Percentiles rank a stretch among this genome's conserved stretches.
These are phyloP conservation scores for Trichosanthes cucumerina DNA, from an alignment of 306 rosid genomes.

Conservation along the genomic window DNA sequence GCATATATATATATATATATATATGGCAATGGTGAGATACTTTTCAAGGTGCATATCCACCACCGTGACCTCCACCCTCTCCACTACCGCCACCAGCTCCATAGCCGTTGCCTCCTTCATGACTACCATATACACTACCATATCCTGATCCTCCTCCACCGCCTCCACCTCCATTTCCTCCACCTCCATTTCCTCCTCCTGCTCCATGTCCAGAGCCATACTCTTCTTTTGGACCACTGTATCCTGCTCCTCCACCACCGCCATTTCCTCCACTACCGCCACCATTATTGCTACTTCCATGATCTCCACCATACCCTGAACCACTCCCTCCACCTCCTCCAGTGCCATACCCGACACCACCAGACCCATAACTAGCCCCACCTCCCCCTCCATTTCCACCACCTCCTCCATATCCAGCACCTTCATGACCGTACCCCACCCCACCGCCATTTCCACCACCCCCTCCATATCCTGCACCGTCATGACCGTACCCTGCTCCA, in stretches of 20 bases:
- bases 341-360: neutral
- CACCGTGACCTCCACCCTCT: neutral
- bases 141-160: conserved; percentile 3
- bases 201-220: neutral
- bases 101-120: neutral
- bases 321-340: neutral
- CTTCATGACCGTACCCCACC: neutral
- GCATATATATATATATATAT: neutral
- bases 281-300: neutral
- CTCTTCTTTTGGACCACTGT: neutral
- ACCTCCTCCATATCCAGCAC: neutral
- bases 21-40: neutral
- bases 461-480: neutral
- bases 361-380: neutral
- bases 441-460: neutral
- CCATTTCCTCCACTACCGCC: neutral
- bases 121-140: neutral
- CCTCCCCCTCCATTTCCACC: neutral
- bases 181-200: neutral
- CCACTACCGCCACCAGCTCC: neutral
- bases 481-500: neutral
- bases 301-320: neutral
- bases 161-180: neutral
- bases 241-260: neutral
- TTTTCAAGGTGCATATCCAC: conserved; percentile 7